Base-by-base conservation (phyloP, 2,329 filamentous ascomycete species). In the Coniella vitis region DNA sequence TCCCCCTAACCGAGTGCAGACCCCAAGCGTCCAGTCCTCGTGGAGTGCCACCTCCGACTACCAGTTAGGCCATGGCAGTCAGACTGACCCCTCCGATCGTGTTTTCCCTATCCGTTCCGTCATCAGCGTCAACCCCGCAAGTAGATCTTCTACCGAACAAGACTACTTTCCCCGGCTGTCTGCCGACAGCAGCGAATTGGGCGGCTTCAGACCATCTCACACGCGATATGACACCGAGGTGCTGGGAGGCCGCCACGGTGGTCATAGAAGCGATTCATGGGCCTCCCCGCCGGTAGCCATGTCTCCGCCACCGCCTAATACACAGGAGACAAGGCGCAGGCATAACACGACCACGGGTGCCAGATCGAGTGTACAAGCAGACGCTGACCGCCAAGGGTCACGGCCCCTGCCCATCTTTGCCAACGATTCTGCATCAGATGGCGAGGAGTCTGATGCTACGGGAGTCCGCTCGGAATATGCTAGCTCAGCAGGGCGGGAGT, bases 51-150 rank as follows among this genome's bases (percentile, higher is more conserved):
- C 60, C 34, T 73, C 70, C 2, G 72, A 74, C 25, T 65, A 57
- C 36, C 71, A 72, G 46, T 58, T 61, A 4, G 61, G 63, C 13
- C 56, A 66, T 40, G 55, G 57, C 46, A 61, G 55, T 47, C 60
- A 56, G 42, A 59, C 61, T 19, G 67, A 69, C 42, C 60, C 61
- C 22, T 62, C 64, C 29, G 75, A 90, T 58, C 77, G 85, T 47
- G 84, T 91, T 4, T 91, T 87, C 49, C 87, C 87, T n/a, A 86
- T 91, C 29, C 79, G 86, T 42, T 90, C 86, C n/a, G 83, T 87
- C 38, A 73, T 91, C 20, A 86, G 80, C 7, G 79, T 90, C 36
- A 82, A 87, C 56, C 78, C 79, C 7, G 66, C 64, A 42, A 57
- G 56, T 44, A 64, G 66, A 68, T 73, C 60, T 53, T 58, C 64